These are phyloP conservation scores for Fusarium pilosicola DNA, from an alignment of 2,329 filamentous ascomycete genomes.

Conservation along the genomic window DNA sequence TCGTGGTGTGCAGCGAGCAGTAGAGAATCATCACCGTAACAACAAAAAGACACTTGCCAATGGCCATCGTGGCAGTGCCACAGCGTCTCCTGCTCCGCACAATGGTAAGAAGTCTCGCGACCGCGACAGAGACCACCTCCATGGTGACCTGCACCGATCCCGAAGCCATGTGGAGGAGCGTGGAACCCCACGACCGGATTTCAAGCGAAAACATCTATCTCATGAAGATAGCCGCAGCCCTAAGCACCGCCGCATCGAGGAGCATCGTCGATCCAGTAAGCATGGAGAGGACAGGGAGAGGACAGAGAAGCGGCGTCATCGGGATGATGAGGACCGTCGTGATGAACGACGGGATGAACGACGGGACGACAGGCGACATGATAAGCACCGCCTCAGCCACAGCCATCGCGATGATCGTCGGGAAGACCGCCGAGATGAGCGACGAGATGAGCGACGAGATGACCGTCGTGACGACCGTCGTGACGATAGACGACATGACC, in stretches of 20 bases:
- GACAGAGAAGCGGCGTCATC: conserved; percentile 38
- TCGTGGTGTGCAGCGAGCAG: conserved; percentile 76
- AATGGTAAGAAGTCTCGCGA: conserved; percentile 57
- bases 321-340: conserved; percentile 39
- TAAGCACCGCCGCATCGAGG: conserved; percentile 56
- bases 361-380: conserved; percentile 25
- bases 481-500: conserved; percentile 23
- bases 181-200: conserved; percentile 61
- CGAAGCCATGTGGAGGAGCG: conserved; percentile 63
- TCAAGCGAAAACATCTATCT: conserved; percentile 70
- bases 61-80: conserved; percentile 70
- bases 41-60: conserved; percentile 80
- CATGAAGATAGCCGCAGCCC: conserved; percentile 56
- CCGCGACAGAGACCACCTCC: conserved; percentile 57
- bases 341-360: conserved; percentile 30
- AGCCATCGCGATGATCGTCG: conserved; percentile 35
- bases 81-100: conserved; percentile 76
- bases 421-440: conserved; percentile 28
- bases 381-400: conserved; percentile 38
- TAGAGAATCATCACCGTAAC: conserved; percentile 94
- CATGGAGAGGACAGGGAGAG: conserved; percentile 53
- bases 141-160: conserved; percentile 61
- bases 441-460: conserved; percentile 25
- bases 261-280: conserved; percentile 52
- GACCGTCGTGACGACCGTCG: neutral